These are phyloP conservation scores for Termitomyces bulborhizus DNA, from an alignment of 768 basidiomycete genomes.

Conservation along the genomic window DNA sequence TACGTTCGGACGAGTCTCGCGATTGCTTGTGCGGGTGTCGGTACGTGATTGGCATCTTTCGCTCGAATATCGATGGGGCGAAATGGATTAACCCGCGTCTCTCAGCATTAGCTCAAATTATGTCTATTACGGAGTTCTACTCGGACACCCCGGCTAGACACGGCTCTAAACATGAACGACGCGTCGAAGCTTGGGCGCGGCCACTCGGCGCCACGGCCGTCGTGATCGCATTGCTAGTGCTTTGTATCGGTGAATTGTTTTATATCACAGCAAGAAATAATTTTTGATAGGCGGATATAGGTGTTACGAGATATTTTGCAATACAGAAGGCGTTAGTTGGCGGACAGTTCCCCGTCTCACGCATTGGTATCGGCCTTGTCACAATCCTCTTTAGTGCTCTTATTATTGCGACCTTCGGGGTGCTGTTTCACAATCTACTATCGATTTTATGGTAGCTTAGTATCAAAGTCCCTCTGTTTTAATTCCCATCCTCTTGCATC, in stretches of 20 bases:
- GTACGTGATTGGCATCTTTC: conserved; percentile 11
- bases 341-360: conserved; percentile 11
- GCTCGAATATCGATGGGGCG: neutral
- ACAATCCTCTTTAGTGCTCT: conserved; percentile 3
- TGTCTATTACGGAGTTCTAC: conserved; percentile 28
- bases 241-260: conserved; percentile 18
- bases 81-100: neutral
- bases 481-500: neutral
- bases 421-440: neutral
- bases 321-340: conserved; percentile 9
- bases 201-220: conserved; percentile 39
- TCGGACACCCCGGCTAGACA: neutral
- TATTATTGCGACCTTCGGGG: conserved; percentile 3
- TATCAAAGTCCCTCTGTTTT: neutral
- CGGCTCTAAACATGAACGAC: neutral
- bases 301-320: conserved; percentile 9
- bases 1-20: conserved; percentile 46
- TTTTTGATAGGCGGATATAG: neutral
- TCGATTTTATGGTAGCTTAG: neutral
- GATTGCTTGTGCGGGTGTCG: conserved; percentile 38
- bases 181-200: conserved; percentile 20
- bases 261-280: neutral
- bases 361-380: conserved; percentile 1
- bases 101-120: conserved; percentile 41
- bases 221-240: conserved; percentile 26